phyloP scores from a whole-genome alignment of 192 early-diverging fungal species.

The Coemansia sp. region DNA sequence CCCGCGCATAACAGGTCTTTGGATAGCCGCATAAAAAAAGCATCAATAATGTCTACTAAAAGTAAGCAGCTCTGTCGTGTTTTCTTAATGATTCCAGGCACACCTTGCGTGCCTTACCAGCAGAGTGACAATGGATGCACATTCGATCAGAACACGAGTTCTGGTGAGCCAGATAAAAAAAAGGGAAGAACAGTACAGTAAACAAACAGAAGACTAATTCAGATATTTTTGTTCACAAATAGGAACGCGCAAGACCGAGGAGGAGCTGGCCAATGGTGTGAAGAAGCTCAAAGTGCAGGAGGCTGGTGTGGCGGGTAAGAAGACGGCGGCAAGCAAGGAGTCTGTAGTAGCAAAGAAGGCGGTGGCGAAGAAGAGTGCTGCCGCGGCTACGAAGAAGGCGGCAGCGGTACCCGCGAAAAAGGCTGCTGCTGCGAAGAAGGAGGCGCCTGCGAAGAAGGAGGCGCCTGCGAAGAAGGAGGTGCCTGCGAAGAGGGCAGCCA shows the following conservation, averaged over 20 bases:
- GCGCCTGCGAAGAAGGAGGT: no score
- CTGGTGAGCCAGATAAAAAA: neutral
- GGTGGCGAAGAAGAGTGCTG: neutral
- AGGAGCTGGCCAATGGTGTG: constrained; percentile 18
- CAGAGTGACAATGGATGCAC: neutral
- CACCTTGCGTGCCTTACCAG: neutral
- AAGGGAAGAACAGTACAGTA: neutral
- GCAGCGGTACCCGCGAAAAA: constrained; percentile 11
- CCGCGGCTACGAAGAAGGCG: constrained; percentile 3
- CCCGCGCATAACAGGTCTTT: neutral
- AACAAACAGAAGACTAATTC: neutral
- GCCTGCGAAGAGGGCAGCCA: neutral
- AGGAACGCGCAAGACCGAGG: constrained; percentile 34
- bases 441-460: constrained; percentile 8
- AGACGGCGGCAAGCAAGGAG: constrained; percentile 7
- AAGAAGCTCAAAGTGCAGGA: constrained; percentile 42
- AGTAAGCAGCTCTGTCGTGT: constrained; percentile 19
- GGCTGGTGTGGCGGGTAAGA: neutral
- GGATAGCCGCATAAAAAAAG: neutral
- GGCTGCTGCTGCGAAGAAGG: constrained; percentile 17
- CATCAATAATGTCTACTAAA: constrained; percentile 12
- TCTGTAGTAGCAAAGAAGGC: constrained; percentile 11
- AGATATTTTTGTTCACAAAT: neutral
- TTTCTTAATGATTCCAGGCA: neutral
- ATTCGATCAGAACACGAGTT: no score